A percentile compares a stretch with the other conserved stretches of the same genome.
These are phyloP conservation scores for Syzygium malaccense DNA, from an alignment of 441 rosid genomes.

Conservation along the genomic window DNA sequence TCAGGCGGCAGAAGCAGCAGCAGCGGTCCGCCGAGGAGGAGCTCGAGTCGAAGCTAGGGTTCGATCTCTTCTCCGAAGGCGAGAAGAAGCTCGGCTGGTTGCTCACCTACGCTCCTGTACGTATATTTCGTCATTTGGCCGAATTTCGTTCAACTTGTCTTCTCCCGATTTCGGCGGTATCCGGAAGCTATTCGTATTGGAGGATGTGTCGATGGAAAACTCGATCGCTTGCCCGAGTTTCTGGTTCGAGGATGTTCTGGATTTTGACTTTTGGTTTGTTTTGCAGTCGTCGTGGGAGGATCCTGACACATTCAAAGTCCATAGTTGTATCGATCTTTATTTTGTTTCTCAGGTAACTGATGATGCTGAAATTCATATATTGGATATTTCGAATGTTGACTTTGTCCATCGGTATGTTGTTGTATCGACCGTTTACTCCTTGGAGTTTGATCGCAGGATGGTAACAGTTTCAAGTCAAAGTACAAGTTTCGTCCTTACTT, in stretches of 20 bases:
- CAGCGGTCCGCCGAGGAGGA: conserved; percentile 75
- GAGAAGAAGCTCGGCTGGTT: conserved; percentile 96
- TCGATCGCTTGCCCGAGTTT: not conserved
- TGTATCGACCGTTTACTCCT: not conserved
- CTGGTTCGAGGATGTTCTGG: not conserved
- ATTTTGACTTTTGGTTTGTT: not conserved
- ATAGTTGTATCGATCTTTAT: conserved; percentile 85
- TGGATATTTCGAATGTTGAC: not conserved
- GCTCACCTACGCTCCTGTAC: conserved; percentile 76
- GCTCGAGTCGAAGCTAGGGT: conserved; percentile 88
- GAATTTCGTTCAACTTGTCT: not conserved
- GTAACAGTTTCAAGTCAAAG: conserved; percentile 82
- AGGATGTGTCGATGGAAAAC: not conserved
- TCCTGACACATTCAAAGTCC: conserved; percentile 50
- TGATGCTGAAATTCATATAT: not conserved
- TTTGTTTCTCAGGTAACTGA: conserved; percentile 74
- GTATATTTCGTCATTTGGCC: conserved; percentile 4
- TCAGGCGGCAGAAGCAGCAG: conserved; percentile 56
- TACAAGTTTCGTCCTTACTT: conserved; percentile 92
- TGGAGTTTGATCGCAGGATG: conserved; percentile 48
- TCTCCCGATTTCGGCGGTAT: not conserved
- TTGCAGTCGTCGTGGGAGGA: conserved; percentile 90
- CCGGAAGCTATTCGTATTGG: not conserved
- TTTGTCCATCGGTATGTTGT: not conserved
- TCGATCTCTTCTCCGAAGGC: conserved; percentile 85